These are phyloP conservation scores for Neoconidiobolus thromboides DNA, from an alignment of 371 early-diverging fungal genomes.

Conservation along the genomic window DNA sequence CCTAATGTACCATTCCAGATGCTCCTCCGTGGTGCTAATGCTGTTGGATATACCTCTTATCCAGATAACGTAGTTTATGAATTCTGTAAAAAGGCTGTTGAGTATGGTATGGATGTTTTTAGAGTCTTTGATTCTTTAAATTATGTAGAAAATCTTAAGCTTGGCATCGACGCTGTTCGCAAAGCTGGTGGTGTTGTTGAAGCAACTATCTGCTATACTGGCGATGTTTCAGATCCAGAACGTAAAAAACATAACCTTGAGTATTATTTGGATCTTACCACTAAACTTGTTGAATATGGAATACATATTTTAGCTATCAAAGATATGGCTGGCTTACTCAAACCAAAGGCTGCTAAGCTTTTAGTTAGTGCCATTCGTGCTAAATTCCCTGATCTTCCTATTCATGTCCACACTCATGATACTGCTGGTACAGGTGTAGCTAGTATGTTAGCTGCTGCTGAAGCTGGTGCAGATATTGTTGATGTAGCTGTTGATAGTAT, in stretches of 20 bases:
- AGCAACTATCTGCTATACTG: constrained; percentile 83
- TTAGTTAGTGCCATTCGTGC: constrained; percentile 64
- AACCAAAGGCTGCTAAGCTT: constrained; percentile 70
- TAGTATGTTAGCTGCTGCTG: constrained; percentile 75
- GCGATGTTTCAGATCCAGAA: constrained; percentile 71
- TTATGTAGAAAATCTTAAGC: constrained; percentile 81
- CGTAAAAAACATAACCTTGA: constrained; percentile 58
- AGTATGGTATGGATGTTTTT: constrained; percentile 86
- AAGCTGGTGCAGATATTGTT: constrained; percentile 86
- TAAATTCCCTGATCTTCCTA: constrained; percentile 76
- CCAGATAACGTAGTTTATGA: constrained; percentile 91
- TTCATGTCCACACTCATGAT: constrained; percentile 93
- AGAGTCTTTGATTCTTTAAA: constrained; percentile 91
- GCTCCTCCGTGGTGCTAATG: constrained; percentile 92
- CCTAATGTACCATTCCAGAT: constrained; percentile 96
- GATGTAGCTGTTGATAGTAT: constrained; percentile 84
- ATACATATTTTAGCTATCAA: constrained; percentile 89
- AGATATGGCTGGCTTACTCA: constrained; percentile 93
- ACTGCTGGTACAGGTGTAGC: constrained; percentile 93
- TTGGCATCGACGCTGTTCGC: constrained; percentile 84
- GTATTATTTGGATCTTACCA: constrained; percentile 83
- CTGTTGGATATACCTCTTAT: constrained; percentile 91
- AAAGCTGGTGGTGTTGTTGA: constrained; percentile 89
- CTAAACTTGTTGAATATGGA: constrained; percentile 70
- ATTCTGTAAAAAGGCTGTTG: constrained; percentile 78